Evolutionary conservation across 345 rosid genomes (phyloP).

Genomic region (Lagerstroemia speciosa): DNA sequence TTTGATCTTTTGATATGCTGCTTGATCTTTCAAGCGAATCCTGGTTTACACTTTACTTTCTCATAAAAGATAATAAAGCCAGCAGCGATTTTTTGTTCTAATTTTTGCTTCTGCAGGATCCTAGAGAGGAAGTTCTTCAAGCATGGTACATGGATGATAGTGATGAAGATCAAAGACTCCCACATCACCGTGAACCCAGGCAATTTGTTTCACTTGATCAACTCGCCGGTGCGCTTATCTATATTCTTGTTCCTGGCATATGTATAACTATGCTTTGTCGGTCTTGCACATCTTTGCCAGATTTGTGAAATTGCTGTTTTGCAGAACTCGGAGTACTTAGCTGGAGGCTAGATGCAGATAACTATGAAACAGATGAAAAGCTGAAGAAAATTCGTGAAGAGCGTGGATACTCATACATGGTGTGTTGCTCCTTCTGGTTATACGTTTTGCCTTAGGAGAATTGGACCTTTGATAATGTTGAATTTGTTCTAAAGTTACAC

Average conservation of each 20-base stretch:
- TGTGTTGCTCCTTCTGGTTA: slow-evolving; percentile 14
- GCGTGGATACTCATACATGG: slow-evolving; percentile 88
- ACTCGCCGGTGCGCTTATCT: slow-evolving; percentile 44
- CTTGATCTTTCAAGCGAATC: not conserved
- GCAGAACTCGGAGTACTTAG: slow-evolving; percentile 84
- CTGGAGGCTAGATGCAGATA: slow-evolving; percentile 88
- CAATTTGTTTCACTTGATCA: slow-evolving; percentile 70
- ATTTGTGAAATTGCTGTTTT: not conserved
- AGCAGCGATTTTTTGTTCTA: not conserved
- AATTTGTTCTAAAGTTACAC: not conserved
- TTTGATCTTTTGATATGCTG: not conserved
- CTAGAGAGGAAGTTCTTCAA: slow-evolving; percentile 66
- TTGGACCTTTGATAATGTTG: not conserved
- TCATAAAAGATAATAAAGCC: not conserved
- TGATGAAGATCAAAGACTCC: slow-evolving; percentile 77
- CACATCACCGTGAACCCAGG: slow-evolving; percentile 78
- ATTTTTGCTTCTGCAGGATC: slow-evolving; percentile 24
- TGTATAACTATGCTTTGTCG: not conserved
- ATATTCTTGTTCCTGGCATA: not conserved
- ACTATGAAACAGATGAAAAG: slow-evolving; percentile 77
- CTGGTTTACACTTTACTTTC: not conserved
- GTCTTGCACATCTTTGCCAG: slow-evolving; percentile 5
- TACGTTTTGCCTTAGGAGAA: not conserved
- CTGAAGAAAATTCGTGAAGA: slow-evolving; percentile 79
- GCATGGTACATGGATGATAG: slow-evolving; percentile 96